Evolutionary conservation across 805 yeast species (phyloP).

Genomic region (Nakazawaea sp.): DNA sequence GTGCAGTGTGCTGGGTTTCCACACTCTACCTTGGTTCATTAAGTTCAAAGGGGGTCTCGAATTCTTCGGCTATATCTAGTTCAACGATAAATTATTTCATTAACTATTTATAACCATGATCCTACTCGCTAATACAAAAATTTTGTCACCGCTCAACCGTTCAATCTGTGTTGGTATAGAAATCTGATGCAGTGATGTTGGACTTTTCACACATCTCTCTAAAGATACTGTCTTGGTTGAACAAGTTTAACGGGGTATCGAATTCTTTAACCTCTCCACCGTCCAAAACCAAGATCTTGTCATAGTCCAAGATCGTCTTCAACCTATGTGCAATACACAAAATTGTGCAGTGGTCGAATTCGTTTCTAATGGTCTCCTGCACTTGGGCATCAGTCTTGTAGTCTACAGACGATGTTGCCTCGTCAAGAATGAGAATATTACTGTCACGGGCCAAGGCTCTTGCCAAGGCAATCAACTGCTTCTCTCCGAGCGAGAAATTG

Average conservation of each 20-base stretch:
- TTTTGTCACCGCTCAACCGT: too few species aligned
- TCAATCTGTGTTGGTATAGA: too few species aligned
- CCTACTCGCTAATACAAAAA: too few species aligned
- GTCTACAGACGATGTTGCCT: conserved; percentile 74
- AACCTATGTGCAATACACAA: conserved; percentile 69
- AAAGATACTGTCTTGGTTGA: conserved; percentile 33
- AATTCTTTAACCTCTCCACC: conserved; percentile 47
- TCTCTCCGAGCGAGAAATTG: conserved; percentile 67
- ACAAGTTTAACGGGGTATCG: conserved; percentile 45
- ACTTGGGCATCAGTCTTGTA: conserved; percentile 62
- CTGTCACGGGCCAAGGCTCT: conserved; percentile 62
- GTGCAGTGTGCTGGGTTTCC: too few species aligned
- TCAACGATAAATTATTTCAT: too few species aligned
- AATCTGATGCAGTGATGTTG: conserved; percentile 32
- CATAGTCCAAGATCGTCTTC: conserved; percentile 54
- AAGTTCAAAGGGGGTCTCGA: too few species aligned
- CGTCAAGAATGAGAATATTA: conserved; percentile 60
- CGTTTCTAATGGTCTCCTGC: conserved; percentile 50
- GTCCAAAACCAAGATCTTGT: conserved; percentile 52
- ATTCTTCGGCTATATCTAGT: too few species aligned
- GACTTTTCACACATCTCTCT: conserved; percentile 44
- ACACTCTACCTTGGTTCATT: too few species aligned
- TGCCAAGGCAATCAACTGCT: conserved; percentile 62
- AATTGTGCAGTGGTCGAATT: conserved; percentile 57
- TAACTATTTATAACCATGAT: too few species aligned